These are phyloP conservation scores for Alnus rubra DNA, from an alignment of 306 rosid genomes.

Conservation along the genomic window DNA sequence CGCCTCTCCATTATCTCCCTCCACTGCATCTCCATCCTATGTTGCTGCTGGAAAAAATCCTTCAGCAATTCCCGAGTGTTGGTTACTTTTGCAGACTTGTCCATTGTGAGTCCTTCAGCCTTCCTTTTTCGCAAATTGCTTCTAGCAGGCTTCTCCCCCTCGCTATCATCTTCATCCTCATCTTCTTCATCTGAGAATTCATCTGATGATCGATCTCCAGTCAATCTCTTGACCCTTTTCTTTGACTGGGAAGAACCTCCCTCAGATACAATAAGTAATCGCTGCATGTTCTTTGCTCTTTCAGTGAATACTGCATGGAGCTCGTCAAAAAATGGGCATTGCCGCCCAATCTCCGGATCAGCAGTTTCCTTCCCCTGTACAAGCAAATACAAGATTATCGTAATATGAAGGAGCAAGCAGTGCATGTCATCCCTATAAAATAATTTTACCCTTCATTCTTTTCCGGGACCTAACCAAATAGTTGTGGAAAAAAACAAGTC, in stretches of 20 bases:
- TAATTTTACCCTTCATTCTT: not conserved
- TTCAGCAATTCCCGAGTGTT: conserved; percentile 56
- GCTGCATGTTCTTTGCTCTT: conserved; percentile 71
- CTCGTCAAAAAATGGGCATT: conserved; percentile 87
- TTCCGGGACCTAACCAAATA: not conserved
- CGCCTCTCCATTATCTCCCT: conserved; percentile 73
- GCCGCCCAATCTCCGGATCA: conserved; percentile 67
- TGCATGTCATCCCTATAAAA: not conserved
- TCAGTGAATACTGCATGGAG: conserved; percentile 68
- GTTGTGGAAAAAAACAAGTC: not conserved
- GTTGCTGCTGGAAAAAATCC: conserved; percentile 73
- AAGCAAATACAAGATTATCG: conserved; percentile 10
- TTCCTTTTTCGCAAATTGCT: conserved; percentile 65
- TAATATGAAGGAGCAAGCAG: not conserved
- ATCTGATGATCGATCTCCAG: conserved; percentile 57
- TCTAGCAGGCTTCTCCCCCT: conserved; percentile 55
- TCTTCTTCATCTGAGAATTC: conserved; percentile 67
- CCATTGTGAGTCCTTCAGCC: conserved; percentile 33
- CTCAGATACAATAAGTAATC: conserved; percentile 66
- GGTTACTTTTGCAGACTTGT: conserved; percentile 46
- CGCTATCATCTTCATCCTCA: conserved; percentile 51
- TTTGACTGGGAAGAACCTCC: conserved; percentile 46
- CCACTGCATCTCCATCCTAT: conserved; percentile 86
- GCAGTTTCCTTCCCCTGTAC: conserved; percentile 88
- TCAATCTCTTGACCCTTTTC: conserved; percentile 55